Base-by-base conservation (phyloP, 495 filamentous ascomycete species). In the Bombardia bombarda region DNA sequence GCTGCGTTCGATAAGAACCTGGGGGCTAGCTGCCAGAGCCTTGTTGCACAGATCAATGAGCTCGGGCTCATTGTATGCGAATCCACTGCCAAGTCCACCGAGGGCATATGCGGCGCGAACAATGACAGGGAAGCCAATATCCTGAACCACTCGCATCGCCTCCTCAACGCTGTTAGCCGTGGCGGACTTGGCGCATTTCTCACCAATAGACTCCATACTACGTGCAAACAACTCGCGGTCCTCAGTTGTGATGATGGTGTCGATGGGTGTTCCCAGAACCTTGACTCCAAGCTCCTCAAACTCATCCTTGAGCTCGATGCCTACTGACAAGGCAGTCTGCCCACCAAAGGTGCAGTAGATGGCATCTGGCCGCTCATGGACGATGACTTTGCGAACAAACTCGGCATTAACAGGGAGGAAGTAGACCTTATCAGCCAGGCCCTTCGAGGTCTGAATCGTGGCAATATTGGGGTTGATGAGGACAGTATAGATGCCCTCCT, bases 401-500 rank as follows among this genome's bases (percentile, higher is more conserved):
- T 96, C 90, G 31, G 90, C 86, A 20, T 89, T 98, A 36, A 98
- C 92, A 8, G 90, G 90, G 2, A 96, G 80, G 72, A 96, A 98
- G 69, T 96, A 98, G 43, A 98, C 87, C 65, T 96, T 92, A 54
- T 98, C 90, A 8, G 90, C 90, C 38, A 98, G 76, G 50, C 94
- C 94, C 70, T 95, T 93, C 19, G 94, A 90, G 26, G 90, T 98
- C 65, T 98, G 90, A 55, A 98, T 98, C 21, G 90, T 98, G 28
- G 90, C 90, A 53, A 98, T 98, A 63, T 98, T 98, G 35, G 90
- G 92, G 66, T 98, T 98, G 70, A 98, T 90, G 42, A 98, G 79
- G 46, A 98, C 82, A 2, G 92, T 95, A 52, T 87, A 82, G 47
- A 98, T 89, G 46, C 86, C 84, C 51, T 93, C 90, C 65, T 96